Evolutionary conservation across 2,329 filamentous ascomycete genomes (phyloP).

Genomic region (Hirsutella thompsonii): DNA sequence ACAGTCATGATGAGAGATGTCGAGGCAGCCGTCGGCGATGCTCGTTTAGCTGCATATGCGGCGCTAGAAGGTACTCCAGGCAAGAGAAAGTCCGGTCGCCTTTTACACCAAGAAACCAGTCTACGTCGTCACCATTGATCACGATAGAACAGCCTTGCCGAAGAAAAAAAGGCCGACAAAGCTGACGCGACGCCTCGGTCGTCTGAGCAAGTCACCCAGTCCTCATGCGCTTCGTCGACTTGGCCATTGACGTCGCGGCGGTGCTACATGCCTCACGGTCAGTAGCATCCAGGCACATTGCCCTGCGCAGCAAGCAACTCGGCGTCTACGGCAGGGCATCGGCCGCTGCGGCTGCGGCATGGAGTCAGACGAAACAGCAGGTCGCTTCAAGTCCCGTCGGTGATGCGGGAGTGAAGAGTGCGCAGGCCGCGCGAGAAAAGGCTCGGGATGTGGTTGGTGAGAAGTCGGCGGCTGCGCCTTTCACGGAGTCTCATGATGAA

Average conservation of each 20-base stretch:
- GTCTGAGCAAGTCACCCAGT: slow-evolving; percentile 11
- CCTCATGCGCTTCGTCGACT: slow-evolving; percentile 49
- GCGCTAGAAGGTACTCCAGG: neutral
- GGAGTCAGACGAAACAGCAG: slow-evolving; percentile 12
- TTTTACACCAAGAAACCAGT: no score
- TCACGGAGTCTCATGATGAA: no score
- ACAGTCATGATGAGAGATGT: neutral
- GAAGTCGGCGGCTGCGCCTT: no score
- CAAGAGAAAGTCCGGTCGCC: no score
- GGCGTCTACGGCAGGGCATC: slow-evolving; percentile 35
- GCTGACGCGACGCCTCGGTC: slow-evolving; percentile 14
- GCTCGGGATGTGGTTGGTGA: no score
- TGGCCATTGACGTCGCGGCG: slow-evolving; percentile 54
- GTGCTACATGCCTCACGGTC: slow-evolving; percentile 57
- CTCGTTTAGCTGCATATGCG: slow-evolving; percentile 19
- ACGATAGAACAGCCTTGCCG: neutral
- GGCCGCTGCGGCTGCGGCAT: slow-evolving; percentile 23
- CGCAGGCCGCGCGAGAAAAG: no score
- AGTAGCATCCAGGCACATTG: slow-evolving; percentile 50
- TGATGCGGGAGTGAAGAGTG: no score
- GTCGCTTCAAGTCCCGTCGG: no score
- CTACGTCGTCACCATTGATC: neutral
- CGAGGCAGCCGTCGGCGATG: no score
- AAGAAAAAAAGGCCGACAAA: slow-evolving; percentile 2
- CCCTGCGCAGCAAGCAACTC: slow-evolving; percentile 41